A percentile compares a stretch with the other conserved stretches of the same genome.
Conservation (phyloP, 768 basidiomycete genomes). For the Tulasnella sp. region DNA sequence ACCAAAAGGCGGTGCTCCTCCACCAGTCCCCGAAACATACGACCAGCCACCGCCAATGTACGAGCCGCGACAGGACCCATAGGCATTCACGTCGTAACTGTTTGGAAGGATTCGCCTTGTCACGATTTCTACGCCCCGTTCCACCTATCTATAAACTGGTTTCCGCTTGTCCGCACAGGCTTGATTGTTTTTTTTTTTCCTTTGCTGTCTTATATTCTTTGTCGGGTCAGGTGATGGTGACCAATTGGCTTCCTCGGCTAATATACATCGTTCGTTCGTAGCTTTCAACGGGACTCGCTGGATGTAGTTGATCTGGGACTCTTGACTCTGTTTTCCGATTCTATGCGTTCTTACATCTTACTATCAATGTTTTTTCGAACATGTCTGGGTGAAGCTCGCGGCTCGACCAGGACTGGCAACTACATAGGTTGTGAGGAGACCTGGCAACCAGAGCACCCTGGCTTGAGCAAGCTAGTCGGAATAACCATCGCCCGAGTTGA, state of each 20-base stretch:
- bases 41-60: conserved; percentile 22
- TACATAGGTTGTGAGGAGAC: too few species aligned
- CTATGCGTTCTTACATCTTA: background rate
- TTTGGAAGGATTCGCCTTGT: background rate
- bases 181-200: background rate
- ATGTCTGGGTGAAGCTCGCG: too few species aligned
- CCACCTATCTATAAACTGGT: background rate
- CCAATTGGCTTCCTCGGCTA: background rate
- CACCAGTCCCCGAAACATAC: background rate
- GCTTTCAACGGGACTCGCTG: background rate
- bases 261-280: background rate
- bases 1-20: background rate
- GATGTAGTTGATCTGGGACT: background rate
- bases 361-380: background rate
- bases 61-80: background rate
- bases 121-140: background rate
- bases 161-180: background rate
- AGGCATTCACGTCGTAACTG: background rate
- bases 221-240: background rate
- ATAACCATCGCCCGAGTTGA: too few species aligned
- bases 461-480: too few species aligned
- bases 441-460: too few species aligned
- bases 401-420: too few species aligned
- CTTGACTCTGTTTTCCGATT: background rate
- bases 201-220: background rate